Conservation (phyloP, 1,284 basidiomycete species). For the Athelia psychrophila region DNA sequence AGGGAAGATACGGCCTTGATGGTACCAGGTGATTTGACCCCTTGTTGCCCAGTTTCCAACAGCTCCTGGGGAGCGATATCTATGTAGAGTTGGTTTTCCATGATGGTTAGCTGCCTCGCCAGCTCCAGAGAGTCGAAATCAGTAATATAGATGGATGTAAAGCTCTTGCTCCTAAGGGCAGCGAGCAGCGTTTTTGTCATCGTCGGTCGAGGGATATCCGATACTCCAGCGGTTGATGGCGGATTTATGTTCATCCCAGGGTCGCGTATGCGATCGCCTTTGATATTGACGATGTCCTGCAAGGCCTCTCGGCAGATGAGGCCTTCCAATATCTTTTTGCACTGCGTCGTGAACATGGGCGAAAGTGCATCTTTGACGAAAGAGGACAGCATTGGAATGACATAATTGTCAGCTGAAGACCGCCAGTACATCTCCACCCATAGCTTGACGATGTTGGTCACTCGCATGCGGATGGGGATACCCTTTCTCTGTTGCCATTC, state of each 20-base stretch:
- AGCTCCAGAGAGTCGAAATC: constrained; percentile 94
- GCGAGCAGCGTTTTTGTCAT: constrained; percentile 82
- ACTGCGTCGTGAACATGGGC: constrained; percentile 65
- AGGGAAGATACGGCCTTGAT: constrained; percentile 84
- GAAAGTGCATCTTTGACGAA: constrained; percentile 66
- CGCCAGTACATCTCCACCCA: constrained; percentile 96
- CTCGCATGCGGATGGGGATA: constrained; percentile 83
- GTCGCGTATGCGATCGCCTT: constrained; percentile 61
- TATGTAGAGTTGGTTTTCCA: constrained; percentile 88
- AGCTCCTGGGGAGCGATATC: constrained; percentile 88
- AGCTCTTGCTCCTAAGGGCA: constrained; percentile 58
- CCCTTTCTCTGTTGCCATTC: constrained; percentile 87
- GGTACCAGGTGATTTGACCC: constrained; percentile 61
- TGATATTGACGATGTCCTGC: constrained; percentile 45
- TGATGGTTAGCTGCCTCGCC: constrained; percentile 92
- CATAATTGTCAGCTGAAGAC: constrained; percentile 58
- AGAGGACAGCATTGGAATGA: constrained; percentile 54
- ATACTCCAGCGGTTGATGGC: constrained; percentile 39
- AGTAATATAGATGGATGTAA: constrained; percentile 63
- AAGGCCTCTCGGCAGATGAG: constrained; percentile 52
- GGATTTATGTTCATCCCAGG: constrained; percentile 70
- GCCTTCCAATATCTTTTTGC: constrained; percentile 64
- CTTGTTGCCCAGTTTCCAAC: constrained; percentile 75
- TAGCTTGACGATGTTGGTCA: constrained; percentile 88
- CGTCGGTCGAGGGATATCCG: constrained; percentile 75